These are phyloP conservation scores for Ogataea saltuana DNA, from an alignment of 805 yeast genomes.

Conservation along the genomic window DNA sequence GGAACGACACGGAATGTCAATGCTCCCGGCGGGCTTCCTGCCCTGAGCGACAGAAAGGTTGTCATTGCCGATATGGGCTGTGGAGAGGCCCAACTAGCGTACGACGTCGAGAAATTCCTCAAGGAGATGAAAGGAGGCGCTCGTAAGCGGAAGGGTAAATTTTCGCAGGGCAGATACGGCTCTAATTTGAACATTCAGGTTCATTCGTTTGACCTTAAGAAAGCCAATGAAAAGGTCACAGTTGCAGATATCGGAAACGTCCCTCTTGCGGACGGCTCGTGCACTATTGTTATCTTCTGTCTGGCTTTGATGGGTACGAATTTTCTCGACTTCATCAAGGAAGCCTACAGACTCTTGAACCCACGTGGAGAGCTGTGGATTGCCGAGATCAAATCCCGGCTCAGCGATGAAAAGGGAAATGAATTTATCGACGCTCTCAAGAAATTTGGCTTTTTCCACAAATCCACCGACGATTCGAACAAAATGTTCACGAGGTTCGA, in stretches of 20 bases:
- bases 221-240: slow-evolving; percentile 84
- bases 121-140: slow-evolving; percentile 35
- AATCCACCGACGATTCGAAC: slow-evolving; percentile 80
- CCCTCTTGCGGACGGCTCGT: slow-evolving; percentile 77
- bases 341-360: slow-evolving; percentile 81
- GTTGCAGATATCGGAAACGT: slow-evolving; percentile 96
- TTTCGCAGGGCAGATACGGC: slow-evolving; percentile 20
- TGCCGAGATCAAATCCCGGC: slow-evolving; percentile 93
- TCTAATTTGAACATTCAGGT: slow-evolving; percentile 57
- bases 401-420: slow-evolving; percentile 71
- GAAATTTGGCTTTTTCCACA: slow-evolving; percentile 81
- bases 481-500: slow-evolving; percentile 95
- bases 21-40: slow-evolving; percentile 97
- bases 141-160: slow-evolving; percentile 12
- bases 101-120: slow-evolving; percentile 57
- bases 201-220: slow-evolving; percentile 89
- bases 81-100: slow-evolving; percentile 91
- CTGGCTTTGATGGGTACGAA: slow-evolving; percentile 97
- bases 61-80: slow-evolving; percentile 99
- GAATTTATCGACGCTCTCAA: slow-evolving; percentile 81
- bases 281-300: slow-evolving; percentile 89
- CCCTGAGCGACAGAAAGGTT: slow-evolving; percentile 56
- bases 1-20: slow-evolving; percentile 63
- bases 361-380: slow-evolving; percentile 97
- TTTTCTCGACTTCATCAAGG: slow-evolving; percentile 85